Evolutionary conservation across 352 stramenopile genomes (phyloP), one percentile per base, ranked within the genome.

Genomic region (Phytophthora cactorum): DNA sequence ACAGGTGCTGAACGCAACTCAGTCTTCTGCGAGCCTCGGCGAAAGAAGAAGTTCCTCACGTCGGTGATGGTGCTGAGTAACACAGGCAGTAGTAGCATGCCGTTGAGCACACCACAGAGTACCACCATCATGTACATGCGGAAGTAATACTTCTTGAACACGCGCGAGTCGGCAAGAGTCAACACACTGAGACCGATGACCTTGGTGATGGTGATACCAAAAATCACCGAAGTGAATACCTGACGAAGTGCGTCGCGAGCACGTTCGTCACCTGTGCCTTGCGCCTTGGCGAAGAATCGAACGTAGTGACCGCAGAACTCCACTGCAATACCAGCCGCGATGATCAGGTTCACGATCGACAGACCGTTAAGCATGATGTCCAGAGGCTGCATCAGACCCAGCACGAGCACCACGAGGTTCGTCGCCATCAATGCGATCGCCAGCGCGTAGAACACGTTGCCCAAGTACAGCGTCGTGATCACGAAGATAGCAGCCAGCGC

Each of bases 111-210:
- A 32, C 89, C 90, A 51, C 88, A 89, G 47, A 89, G 72, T n/a
- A 91, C 89, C 27, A 91, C 59, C 39, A 97, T 69, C 76, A 94
- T 89, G 76, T 96, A 97, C 89, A 97, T 96, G 55, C 89, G 82
- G 72, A 96, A 96, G 73, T 95, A 97, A 71, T 97, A 97, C 63
- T 96, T 88, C 62, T 91, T 87, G 67, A 97, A 96, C 54, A 97
- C 77, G 27, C 88, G 82, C 58, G 89, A 96, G 64, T 90, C 87
- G 5, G 91, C 88, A 29, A 96, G 80, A 17, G 83, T 88, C 43
- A 97, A 61, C 11, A 93, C 84, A 45, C 81, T 87, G n/a, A 97
- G 69, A 47, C 89, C 90, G 5, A 94, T 85, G 39, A 95, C 50
- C 63, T 96, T 97, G 17, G 89, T 96, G 60, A 97, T 78, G 25